Conservation (phyloP, 768 basidiomycete genomes). For the Dentipellis fragilis region DNA sequence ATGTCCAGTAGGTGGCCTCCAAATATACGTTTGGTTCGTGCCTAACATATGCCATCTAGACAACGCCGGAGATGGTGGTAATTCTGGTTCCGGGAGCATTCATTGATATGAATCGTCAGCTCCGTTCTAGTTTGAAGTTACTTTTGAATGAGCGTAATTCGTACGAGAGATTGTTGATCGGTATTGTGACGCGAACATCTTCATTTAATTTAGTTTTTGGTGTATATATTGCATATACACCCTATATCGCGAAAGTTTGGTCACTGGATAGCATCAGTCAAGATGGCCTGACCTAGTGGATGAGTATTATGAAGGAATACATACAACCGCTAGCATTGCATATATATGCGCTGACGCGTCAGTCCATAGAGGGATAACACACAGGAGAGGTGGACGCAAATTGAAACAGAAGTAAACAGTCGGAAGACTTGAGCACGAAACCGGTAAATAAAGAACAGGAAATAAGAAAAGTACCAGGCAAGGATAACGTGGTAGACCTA, state of each 20-base stretch:
- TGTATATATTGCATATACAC: too few species aligned
- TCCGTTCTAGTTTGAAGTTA: too few species aligned
- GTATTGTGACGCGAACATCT: too few species aligned
- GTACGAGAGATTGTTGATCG: too few species aligned
- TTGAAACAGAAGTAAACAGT: neutral
- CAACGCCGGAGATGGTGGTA: slow-evolving; percentile 7
- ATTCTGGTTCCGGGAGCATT: slow-evolving; percentile 5
- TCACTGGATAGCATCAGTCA: too few species aligned
- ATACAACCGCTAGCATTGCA: neutral
- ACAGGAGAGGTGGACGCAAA: neutral
- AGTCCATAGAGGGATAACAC: neutral
- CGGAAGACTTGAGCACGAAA: too few species aligned
- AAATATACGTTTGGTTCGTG: neutral
- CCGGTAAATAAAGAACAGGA: neutral
- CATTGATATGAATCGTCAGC: neutral
- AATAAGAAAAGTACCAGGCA: neutral
- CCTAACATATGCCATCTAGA: neutral
- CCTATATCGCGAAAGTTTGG: too few species aligned
- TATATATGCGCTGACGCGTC: neutral
- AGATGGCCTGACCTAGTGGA: neutral
- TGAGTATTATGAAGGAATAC: neutral
- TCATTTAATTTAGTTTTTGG: too few species aligned
- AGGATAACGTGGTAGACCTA: slow-evolving; percentile 1
- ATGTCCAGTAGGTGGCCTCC: slow-evolving; percentile 18
- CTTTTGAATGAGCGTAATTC: too few species aligned